Base-by-base conservation (phyloP, 768 basidiomycete genomes). In the Trametes cinnabarina region DNA sequence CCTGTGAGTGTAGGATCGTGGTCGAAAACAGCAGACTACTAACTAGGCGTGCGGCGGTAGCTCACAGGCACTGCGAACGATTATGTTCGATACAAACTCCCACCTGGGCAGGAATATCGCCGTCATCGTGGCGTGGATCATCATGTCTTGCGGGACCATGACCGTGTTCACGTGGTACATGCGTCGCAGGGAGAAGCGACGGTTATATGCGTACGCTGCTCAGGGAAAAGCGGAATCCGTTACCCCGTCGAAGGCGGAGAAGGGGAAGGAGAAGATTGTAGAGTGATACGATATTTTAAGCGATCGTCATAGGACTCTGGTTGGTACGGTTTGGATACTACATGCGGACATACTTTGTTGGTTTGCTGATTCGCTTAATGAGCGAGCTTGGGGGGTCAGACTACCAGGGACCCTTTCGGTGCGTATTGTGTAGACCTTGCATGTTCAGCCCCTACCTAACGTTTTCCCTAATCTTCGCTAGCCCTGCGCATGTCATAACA, bases 41-140 rank as follows among this genome's bases (percentile, higher is more conserved):
- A 32, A 32, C 30, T 6, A 32, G 30, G 30, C 30, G 30, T 32
- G 30, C 12, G 30, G 12, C 12, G 6, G 14, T 32, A 70, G 68
- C 9, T 67, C 68, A 15, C 52, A 68, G 40, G 73, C 73, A 0
- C 64, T 73, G 10, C 69, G 73, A 28, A 71, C 69, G 19, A 71
- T 76, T 57, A 60, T 74, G 41, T 76, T 76, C 69, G 61, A 73
- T 62, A 74, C 73, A 22, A 58, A 66, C 42, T 64, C 64, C 40
- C 58, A 65, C 25, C 63, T 74, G 14, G 71, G 68, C 10, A 65
- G 51, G n/a, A 71, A 72, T 57, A 69, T 67, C 15, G 74, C 67
- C 17, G 70, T 76, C 20, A 66, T 74, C 40, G 17, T 74, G 48
- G 71, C 59, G 3, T 76, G 74, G 73, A 64, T 70, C 32, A 25